Evolutionary conservation across 2,329 filamentous ascomycete genomes (phyloP).

Genomic region (Domatiomyces globalis): DNA sequence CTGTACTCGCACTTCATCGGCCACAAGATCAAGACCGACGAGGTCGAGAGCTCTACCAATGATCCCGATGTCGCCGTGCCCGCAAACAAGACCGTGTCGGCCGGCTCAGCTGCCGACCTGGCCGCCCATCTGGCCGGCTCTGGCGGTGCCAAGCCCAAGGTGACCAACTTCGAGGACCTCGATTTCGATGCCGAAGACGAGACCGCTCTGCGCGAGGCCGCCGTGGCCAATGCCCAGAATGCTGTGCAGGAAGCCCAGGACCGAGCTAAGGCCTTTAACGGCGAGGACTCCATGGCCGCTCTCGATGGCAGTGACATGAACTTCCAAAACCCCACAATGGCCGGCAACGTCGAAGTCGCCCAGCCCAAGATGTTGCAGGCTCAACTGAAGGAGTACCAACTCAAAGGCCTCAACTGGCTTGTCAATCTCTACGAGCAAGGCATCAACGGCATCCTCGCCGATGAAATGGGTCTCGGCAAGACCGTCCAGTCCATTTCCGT

Average conservation of each 20-base stretch:
- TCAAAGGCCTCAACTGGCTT: conserved; percentile 98
- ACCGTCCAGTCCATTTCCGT: conserved; percentile 98
- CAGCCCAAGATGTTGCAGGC: conserved; percentile 89
- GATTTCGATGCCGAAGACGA: conserved; percentile 96
- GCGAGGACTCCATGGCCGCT: conserved; percentile 49
- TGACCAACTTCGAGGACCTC: conserved; percentile 86
- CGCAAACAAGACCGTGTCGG: too few species aligned
- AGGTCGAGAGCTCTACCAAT: conserved; percentile 80
- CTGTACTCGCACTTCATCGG: conserved; percentile 98
- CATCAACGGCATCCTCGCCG: conserved; percentile 96
- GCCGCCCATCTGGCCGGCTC: conserved; percentile 33
- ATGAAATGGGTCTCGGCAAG: conserved; percentile 99
- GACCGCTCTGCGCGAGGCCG: conserved; percentile 61
- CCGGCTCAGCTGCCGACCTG: too few species aligned
- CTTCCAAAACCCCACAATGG: conserved; percentile 93
- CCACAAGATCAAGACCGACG: conserved; percentile 96
- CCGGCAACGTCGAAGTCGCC: conserved; percentile 85
- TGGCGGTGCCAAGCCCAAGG: conserved; percentile 44
- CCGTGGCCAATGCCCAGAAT: conserved; percentile 89
- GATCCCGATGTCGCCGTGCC: conserved; percentile 53
- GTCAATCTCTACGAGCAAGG: conserved; percentile 98
- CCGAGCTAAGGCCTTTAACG: conserved; percentile 84
- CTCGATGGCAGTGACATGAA: conserved; percentile 97
- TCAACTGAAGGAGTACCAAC: conserved; percentile 93
- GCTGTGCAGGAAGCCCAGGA: conserved; percentile 89